phyloP scores from a whole-genome alignment of 164 flowering plant species.

The Aristolochia californica region DNA sequence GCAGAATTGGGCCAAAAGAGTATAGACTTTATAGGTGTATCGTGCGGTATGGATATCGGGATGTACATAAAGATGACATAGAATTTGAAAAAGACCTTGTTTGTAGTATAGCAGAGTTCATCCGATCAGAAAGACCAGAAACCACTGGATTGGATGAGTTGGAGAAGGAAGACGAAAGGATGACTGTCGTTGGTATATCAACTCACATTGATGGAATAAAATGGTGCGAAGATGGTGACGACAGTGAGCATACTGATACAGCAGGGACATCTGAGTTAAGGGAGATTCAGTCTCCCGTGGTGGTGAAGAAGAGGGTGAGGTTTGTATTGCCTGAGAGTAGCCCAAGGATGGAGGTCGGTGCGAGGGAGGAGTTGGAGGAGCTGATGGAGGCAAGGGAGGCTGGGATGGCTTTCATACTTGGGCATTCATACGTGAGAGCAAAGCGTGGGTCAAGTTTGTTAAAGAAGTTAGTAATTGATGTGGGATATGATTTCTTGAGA shows the following conservation, averaged over 20 bases:
- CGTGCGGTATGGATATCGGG: conserved; percentile 83
- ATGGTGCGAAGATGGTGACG: conserved; percentile 23
- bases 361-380: conserved; percentile 54
- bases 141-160: conserved; percentile 14
- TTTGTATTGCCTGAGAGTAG: conserved; percentile 66
- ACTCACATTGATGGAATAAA: conserved; percentile 33
- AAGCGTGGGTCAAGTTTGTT: conserved; percentile 62
- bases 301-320: conserved; percentile 49
- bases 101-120: conserved; percentile 75
- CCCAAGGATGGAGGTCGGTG: conserved; percentile 39
- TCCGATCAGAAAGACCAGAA: conserved; percentile 37
- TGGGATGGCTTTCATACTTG: conserved; percentile 75
- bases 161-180: conserved; percentile 30
- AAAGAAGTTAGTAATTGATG: conserved; percentile 55
- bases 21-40: conserved; percentile 74
- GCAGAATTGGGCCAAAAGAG: conserved; percentile 66
- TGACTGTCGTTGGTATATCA: conserved; percentile 72
- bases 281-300: conserved; percentile 36
- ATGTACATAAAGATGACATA: conserved; percentile 63
- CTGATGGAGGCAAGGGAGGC: conserved; percentile 85
- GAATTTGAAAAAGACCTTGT: conserved; percentile 85
- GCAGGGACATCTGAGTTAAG: conserved; percentile 14
- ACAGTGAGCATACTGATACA: conserved; percentile 21
- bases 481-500: conserved; percentile 73
- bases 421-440: conserved; percentile 67